These are phyloP conservation scores for Cutaneotrichosporon curvatum DNA, from an alignment of 1,284 basidiomycete genomes.

Conservation along the genomic window DNA sequence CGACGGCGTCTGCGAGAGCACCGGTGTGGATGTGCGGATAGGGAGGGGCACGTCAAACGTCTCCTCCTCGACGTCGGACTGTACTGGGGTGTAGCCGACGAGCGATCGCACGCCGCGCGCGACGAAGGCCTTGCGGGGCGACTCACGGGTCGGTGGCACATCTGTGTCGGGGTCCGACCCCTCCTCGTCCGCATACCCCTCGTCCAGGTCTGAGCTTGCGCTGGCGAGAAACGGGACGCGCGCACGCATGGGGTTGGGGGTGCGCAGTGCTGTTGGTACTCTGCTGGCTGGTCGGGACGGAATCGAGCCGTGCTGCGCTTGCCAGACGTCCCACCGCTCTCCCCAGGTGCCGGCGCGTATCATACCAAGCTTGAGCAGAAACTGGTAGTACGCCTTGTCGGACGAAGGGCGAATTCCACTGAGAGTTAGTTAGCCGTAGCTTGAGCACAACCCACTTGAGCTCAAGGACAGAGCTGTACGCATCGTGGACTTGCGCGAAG, in stretches of 20 bases:
- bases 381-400: constrained; percentile 42
- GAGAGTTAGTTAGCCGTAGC: constrained; percentile 1
- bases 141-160: constrained; percentile 3
- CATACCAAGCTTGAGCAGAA: constrained; percentile 43
- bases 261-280: not conserved
- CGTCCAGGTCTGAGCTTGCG: constrained; percentile 40
- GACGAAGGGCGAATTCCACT: constrained; percentile 32
- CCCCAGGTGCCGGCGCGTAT: constrained; percentile 42
- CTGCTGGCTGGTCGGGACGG: not conserved
- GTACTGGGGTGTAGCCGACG: constrained; percentile 11
- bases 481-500: constrained; percentile 33
- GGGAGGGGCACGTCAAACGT: constrained; percentile 2
- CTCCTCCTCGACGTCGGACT: constrained; percentile 7
- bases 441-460: constrained; percentile 23
- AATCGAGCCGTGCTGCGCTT: constrained; percentile 3
- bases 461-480: constrained; percentile 33
- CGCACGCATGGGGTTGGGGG: constrained; percentile 11
- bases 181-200: constrained; percentile 25
- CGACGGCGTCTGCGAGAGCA: constrained; percentile 4
- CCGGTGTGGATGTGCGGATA: constrained; percentile 12
- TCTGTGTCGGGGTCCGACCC: constrained; percentile 9
- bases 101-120: constrained; percentile 5
- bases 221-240: constrained; percentile 38
- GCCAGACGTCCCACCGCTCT: constrained; percentile 42
- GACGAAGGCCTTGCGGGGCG: constrained; percentile 8